Conservation (phyloP, 257 asterid genomes). For the Gynochthodes officinalis region DNA sequence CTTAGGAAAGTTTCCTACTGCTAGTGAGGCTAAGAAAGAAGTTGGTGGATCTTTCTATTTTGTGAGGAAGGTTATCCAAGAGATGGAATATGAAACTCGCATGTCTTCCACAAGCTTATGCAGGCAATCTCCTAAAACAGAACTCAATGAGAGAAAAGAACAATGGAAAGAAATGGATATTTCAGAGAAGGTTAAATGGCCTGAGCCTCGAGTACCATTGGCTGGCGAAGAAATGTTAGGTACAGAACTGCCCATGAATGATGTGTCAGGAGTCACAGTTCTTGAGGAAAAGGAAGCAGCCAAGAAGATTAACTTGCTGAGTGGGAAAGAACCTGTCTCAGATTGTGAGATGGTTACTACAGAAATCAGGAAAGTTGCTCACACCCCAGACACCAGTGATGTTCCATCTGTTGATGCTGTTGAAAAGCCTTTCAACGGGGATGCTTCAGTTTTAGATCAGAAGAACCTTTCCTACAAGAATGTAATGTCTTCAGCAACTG, state of each 20-base stretch:
- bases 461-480: constrained; percentile 2
- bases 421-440: not conserved
- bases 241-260: not conserved
- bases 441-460: not conserved
- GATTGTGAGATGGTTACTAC: not conserved
- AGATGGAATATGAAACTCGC: constrained; percentile 44
- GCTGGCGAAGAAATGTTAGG: not conserved
- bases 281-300: not conserved
- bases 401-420: not conserved
- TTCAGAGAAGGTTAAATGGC: not conserved
- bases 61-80: constrained; percentile 49
- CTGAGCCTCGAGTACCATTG: not conserved
- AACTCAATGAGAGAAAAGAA: not conserved
- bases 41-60: constrained; percentile 65
- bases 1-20: constrained; percentile 77
- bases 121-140: constrained; percentile 12
- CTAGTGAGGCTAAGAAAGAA: constrained; percentile 29
- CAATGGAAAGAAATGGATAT: constrained; percentile 3
- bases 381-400: not conserved
- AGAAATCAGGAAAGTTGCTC: not conserved
- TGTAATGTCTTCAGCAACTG: constrained; percentile 15
- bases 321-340: constrained; percentile 12
- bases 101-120: constrained; percentile 20
- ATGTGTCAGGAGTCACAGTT: not conserved
- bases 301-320: not conserved